These are phyloP conservation scores for Fomitopsis schrenkii DNA, from an alignment of 1,284 basidiomycete species.

Conservation along the genomic window DNA sequence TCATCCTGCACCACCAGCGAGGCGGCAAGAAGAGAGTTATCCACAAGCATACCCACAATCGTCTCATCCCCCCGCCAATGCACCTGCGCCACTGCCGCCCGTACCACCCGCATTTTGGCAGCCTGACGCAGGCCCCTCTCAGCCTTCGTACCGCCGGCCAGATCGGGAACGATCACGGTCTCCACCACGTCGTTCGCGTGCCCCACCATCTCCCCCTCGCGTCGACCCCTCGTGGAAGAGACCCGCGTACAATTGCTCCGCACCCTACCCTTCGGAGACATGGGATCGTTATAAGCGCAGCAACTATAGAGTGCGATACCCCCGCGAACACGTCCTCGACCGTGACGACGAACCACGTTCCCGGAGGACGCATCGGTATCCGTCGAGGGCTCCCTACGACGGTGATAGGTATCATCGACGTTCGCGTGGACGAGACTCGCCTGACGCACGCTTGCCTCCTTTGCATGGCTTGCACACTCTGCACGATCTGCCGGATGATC, in stretches of 20 bases:
- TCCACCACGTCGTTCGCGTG: background rate
- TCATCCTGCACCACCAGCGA: background rate
- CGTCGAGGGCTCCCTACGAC: background rate
- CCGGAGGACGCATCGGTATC: background rate
- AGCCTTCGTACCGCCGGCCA: background rate
- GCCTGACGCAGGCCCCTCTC: background rate
- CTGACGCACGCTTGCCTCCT: background rate
- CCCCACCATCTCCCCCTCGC: background rate
- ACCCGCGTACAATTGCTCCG: background rate
- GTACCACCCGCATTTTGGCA: background rate
- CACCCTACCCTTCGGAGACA: background rate
- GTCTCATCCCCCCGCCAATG: background rate
- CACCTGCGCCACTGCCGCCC: background rate
- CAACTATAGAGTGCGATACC: background rate
- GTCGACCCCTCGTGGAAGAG: background rate
- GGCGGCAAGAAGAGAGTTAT: background rate
- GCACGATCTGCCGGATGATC: background rate
- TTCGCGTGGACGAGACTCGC: background rate
- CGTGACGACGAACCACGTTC: background rate
- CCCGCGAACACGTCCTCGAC: background rate
- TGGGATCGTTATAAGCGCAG: background rate
- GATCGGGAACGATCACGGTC: background rate
- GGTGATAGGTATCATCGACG: background rate
- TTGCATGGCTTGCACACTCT: background rate
- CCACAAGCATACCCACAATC: background rate